Conservation (phyloP, 805 yeast genomes). For the Saccharomycopsis lassenensis region DNA sequence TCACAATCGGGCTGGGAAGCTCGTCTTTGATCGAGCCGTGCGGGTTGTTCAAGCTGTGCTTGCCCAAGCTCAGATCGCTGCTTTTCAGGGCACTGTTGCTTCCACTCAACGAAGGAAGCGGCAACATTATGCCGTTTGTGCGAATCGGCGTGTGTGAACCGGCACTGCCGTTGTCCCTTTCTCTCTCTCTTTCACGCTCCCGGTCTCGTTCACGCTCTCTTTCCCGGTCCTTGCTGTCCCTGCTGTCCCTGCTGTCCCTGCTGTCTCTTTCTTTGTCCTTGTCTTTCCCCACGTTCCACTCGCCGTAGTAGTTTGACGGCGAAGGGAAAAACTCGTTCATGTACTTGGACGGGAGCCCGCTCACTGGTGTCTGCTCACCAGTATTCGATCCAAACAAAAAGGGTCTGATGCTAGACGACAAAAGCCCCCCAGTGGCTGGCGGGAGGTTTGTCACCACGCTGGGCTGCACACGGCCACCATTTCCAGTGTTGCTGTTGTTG, state of each 20-base stretch:
- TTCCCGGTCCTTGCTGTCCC: neutral
- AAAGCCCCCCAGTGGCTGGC: slow-evolving; percentile 17
- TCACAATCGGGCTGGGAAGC: slow-evolving; percentile 16
- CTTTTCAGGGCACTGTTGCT: neutral
- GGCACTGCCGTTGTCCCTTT: slow-evolving; percentile 15
- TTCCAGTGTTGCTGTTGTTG: slow-evolving; percentile 18
- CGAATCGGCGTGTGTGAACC: no score
- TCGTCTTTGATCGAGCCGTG: slow-evolving; percentile 17
- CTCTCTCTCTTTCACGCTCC: slow-evolving; percentile 10
- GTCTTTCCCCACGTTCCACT: slow-evolving; percentile 12
- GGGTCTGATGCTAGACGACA: slow-evolving; percentile 17
- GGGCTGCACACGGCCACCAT: slow-evolving; percentile 12
- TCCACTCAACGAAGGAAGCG: slow-evolving; percentile 10
- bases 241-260: neutral
- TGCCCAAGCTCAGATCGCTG: slow-evolving; percentile 5
- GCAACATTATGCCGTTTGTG: slow-evolving; percentile 15
- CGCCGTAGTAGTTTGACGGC: slow-evolving; percentile 56
- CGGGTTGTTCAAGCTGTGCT: slow-evolving; percentile 17
- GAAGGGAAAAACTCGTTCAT: slow-evolving; percentile 50
- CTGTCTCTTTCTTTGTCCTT: neutral
- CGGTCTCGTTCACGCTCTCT: neutral
- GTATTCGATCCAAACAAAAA: slow-evolving; percentile 19
- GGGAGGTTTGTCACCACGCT: slow-evolving; percentile 10
- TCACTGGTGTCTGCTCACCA: slow-evolving; percentile 63
- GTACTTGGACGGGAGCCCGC: slow-evolving; percentile 45